A percentile compares a stretch with the other conserved stretches of the same genome.
Conservation (phyloP, 805 yeast genomes). For the Metschnikowia lachancei region DNA sequence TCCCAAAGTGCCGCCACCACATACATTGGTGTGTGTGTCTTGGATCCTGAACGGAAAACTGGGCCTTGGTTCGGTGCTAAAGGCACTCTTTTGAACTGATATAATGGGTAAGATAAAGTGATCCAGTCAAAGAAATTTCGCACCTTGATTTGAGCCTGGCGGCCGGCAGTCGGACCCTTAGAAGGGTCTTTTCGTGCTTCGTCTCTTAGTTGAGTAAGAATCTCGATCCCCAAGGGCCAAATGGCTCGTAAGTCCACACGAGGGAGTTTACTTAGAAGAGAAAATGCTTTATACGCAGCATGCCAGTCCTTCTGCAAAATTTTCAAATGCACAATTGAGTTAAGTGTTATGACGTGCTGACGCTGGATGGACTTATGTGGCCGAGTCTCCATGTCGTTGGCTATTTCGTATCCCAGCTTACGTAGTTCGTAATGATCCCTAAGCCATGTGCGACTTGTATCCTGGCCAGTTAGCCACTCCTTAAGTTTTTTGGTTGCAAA, state of each 20-base stretch:
- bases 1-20: conserved; percentile 43
- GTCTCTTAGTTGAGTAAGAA: conserved; percentile 29
- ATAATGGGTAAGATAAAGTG: conserved; percentile 26
- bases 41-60: conserved; percentile 40
- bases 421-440: conserved; percentile 9
- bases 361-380: conserved; percentile 12
- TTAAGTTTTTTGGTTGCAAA: conserved; percentile 9
- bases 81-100: conserved; percentile 9
- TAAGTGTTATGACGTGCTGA: conserved; percentile 36
- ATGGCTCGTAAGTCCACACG: conserved; percentile 51
- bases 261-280: conserved; percentile 47
- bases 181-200: neutral
- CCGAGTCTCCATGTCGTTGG: conserved; percentile 12
- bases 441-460: conserved; percentile 12
- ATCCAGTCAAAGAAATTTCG: conserved; percentile 39
- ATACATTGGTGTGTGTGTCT: conserved; percentile 41
- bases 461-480: conserved; percentile 9
- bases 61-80: conserved; percentile 28
- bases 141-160: conserved; percentile 21
- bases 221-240: conserved; percentile 66
- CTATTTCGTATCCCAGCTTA: conserved; percentile 19
- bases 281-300: conserved; percentile 51
- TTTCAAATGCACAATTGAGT: conserved; percentile 47
- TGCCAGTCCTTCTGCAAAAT: conserved; percentile 53
- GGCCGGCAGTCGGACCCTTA: neutral